Evolutionary conservation across 352 stramenopile species (phyloP).

Genomic region (Globisporangium irregulare): DNA sequence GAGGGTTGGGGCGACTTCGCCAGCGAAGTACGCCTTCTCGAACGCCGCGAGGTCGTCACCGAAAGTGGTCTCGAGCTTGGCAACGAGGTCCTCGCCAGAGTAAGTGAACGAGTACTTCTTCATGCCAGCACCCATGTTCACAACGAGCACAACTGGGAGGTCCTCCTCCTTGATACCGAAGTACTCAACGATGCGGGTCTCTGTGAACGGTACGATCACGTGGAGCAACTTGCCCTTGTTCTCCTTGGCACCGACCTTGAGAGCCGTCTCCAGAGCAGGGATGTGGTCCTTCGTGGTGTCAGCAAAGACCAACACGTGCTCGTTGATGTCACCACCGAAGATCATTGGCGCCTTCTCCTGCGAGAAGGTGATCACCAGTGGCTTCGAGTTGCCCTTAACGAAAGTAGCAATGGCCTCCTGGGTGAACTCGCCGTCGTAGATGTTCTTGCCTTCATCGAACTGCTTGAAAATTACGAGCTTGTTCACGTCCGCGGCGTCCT

Average conservation of each 20-base stretch:
- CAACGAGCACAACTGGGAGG: slow-evolving; percentile 84
- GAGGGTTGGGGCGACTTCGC: slow-evolving; percentile 85
- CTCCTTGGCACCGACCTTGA: slow-evolving; percentile 60
- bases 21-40: slow-evolving; percentile 80
- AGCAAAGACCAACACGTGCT: slow-evolving; percentile 88
- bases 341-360: slow-evolving; percentile 90
- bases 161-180: slow-evolving; percentile 89
- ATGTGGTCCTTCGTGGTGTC: slow-evolving; percentile 72
- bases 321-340: slow-evolving; percentile 84
- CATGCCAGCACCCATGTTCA: slow-evolving; percentile 90
- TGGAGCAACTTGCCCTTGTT: slow-evolving; percentile 90
- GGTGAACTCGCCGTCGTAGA: slow-evolving; percentile 76
- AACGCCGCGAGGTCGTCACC: slow-evolving; percentile 64
- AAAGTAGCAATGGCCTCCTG: slow-evolving; percentile 62
- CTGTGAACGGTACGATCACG: slow-evolving; percentile 83
- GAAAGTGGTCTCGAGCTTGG: slow-evolving; percentile 54
- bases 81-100: slow-evolving; percentile 72
- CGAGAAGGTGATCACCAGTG: slow-evolving; percentile 89
- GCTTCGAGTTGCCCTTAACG: slow-evolving; percentile 78
- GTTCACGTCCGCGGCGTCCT: slow-evolving; percentile 53
- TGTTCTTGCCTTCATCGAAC: slow-evolving; percentile 82
- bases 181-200: slow-evolving; percentile 92
- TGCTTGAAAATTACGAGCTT: slow-evolving; percentile 85
- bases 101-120: slow-evolving; percentile 91
- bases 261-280: slow-evolving; percentile 42